These are phyloP conservation scores for Lasiodiplodia hormozganensis DNA, from an alignment of 2,329 filamentous ascomycete genomes.

Conservation along the genomic window DNA sequence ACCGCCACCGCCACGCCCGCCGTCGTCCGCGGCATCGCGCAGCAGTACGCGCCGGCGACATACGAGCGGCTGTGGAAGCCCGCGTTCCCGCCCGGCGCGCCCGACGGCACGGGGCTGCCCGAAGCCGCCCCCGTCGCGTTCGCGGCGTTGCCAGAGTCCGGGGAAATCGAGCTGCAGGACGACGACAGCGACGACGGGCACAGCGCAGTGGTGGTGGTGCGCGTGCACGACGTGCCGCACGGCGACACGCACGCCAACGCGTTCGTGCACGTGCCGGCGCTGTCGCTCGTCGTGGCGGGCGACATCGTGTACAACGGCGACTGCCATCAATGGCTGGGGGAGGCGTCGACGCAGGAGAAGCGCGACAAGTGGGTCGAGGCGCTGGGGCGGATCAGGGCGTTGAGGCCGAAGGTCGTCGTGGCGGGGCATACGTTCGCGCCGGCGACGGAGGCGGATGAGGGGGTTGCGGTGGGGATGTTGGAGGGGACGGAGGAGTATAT, in stretches of 20 bases:
- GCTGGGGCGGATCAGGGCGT: constrained; percentile 40
- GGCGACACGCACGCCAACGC: constrained; percentile 39
- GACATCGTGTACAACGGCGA: constrained; percentile 49
- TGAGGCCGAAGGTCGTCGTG: constrained; percentile 43
- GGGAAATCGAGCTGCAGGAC: constrained; percentile 35
- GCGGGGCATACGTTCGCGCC: constrained; percentile 38
- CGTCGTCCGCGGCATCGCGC: constrained; percentile 35
- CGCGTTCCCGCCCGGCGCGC: neutral
- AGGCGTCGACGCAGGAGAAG: constrained; percentile 43
- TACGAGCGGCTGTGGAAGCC: constrained; percentile 11
- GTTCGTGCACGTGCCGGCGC: constrained; percentile 44
- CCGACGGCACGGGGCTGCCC: neutral
- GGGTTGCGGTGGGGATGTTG: neutral
- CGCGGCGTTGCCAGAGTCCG: constrained; percentile 29
- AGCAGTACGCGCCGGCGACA: constrained; percentile 32
- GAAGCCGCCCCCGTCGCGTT: neutral
- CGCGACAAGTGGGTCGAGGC: constrained; percentile 43
- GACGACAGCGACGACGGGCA: too few species aligned
- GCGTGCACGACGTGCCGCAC: constrained; percentile 37
- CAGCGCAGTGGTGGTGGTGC: neutral
- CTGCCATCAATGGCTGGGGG: constrained; percentile 45
- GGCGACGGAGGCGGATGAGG: neutral
- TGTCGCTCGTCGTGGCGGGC: constrained; percentile 46
- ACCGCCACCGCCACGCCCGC: constrained; percentile 35
- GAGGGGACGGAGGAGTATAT: neutral